Percentiles rank a stretch among this genome's conserved stretches.
Evolutionary conservation across 169 alveolate genomes (phyloP).

Genomic region (Eimeria tenella): DNA sequence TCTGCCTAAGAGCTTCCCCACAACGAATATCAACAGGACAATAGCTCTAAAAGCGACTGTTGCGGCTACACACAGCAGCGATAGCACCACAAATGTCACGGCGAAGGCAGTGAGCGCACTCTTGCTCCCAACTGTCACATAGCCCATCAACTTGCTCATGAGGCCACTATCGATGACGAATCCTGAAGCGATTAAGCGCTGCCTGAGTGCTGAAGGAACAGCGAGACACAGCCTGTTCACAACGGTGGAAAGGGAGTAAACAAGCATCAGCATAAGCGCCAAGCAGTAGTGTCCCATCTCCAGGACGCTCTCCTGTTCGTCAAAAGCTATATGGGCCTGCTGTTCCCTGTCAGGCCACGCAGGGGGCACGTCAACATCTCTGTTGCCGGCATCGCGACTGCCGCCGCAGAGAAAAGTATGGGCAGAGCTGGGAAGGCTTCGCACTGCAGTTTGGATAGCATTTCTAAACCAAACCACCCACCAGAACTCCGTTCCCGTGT

Average conservation of each 20-base stretch:
- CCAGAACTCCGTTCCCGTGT: background rate
- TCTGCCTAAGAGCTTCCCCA: background rate
- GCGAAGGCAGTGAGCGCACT: conserved; percentile 52
- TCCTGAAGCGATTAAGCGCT: background rate
- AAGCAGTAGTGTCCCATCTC: conserved; percentile 62
- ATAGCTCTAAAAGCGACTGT: background rate
- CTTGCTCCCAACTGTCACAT: conserved; percentile 14
- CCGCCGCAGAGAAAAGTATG: conserved; percentile 43
- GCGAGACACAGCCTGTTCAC: conserved; percentile 44
- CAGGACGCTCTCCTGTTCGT: background rate
- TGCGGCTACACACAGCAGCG: conserved; percentile 34
- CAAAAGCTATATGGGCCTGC: conserved; percentile 15
- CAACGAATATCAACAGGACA: background rate
- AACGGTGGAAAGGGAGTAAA: conserved; percentile 7
- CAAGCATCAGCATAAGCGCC: conserved; percentile 53
- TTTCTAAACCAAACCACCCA: conserved; percentile 33
- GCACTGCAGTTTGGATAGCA: conserved; percentile 36
- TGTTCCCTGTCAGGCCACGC: background rate
- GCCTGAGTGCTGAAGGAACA: conserved; percentile 6
- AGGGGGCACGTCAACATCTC: background rate
- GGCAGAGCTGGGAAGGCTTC: conserved; percentile 25
- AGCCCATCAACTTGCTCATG: background rate
- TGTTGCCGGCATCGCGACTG: background rate
- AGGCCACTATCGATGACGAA: background rate
- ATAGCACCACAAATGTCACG: conserved; percentile 32